Evolutionary conservation across 2,329 filamentous ascomycete species (phyloP).

Genomic region (Tetracladium maxilliforme): DNA sequence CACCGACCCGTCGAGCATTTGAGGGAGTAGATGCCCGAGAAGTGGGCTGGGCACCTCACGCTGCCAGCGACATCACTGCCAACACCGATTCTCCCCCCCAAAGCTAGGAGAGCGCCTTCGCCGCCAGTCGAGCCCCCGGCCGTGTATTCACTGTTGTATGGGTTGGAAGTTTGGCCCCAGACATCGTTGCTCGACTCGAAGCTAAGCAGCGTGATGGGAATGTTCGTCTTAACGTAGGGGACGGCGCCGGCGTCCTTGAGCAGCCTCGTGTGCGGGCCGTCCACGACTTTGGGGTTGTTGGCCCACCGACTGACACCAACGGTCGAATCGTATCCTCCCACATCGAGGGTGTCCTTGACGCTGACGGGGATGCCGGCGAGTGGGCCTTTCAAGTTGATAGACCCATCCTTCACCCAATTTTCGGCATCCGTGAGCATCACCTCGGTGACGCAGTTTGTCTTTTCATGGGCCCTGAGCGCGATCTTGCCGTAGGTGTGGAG

Average conservation of each 20-base stretch:
- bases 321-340: slow-evolving; percentile 69
- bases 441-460: slow-evolving; percentile 85
- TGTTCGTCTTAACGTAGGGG: slow-evolving; percentile 84
- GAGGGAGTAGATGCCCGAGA: slow-evolving; percentile 76
- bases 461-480: slow-evolving; percentile 66
- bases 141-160: slow-evolving; percentile 70
- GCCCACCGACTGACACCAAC: slow-evolving; percentile 68
- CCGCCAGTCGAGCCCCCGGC: slow-evolving; percentile 66
- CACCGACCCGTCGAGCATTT: slow-evolving; percentile 81
- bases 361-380: slow-evolving; percentile 79
- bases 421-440: slow-evolving; percentile 69
- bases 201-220: slow-evolving; percentile 54
- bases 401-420: slow-evolving; percentile 44
- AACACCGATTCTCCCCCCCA: slow-evolving; percentile 73
- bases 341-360: slow-evolving; percentile 66
- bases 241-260: slow-evolving; percentile 80
- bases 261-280: slow-evolving; percentile 61
- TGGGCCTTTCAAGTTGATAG: slow-evolving; percentile 62
- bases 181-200: slow-evolving; percentile 37
- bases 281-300: slow-evolving; percentile 47
- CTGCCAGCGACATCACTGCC: slow-evolving; percentile 86
- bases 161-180: slow-evolving; percentile 74
- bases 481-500: slow-evolving; percentile 81
- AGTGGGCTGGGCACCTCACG: slow-evolving; percentile 76
- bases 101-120: slow-evolving; percentile 68